phyloP scores from a whole-genome alignment of 129 eudicot genomes.

The Flaveria bidentis region DNA sequence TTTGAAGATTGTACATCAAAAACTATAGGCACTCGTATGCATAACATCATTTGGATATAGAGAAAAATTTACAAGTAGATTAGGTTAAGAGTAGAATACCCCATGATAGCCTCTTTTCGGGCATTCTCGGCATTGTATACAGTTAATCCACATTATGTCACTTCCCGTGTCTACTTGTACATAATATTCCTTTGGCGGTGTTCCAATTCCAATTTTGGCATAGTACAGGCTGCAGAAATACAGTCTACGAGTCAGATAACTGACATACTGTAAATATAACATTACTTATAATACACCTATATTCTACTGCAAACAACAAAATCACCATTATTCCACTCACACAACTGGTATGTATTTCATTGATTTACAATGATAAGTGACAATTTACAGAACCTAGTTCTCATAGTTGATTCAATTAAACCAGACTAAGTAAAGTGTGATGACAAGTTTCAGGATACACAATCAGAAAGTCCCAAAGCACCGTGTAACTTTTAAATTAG shows the following conservation, averaged over 20 bases:
- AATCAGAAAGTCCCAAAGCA: not conserved
- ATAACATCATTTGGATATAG: not conserved
- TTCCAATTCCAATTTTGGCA: constrained; percentile 80
- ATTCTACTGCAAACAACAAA: not conserved
- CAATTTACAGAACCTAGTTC: not conserved
- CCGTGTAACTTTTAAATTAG: not conserved
- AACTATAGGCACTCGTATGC: constrained; percentile 15
- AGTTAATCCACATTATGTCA: constrained; percentile 86
- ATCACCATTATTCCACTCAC: not conserved
- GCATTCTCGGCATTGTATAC: constrained; percentile 71
- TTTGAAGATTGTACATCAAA: constrained; percentile 1
- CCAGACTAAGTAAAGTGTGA: not conserved
- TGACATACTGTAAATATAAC: not conserved
- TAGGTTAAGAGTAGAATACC: constrained; percentile 41
- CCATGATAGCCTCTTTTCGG: constrained; percentile 76
- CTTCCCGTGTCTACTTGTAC: constrained; percentile 93
- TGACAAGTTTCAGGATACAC: not conserved
- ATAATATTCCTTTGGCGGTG: constrained; percentile 72
- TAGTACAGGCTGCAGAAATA: constrained; percentile 67
- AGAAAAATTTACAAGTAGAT: not conserved
- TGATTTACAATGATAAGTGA: constrained; percentile 4
- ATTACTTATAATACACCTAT: not conserved
- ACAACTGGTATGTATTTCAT: not conserved
- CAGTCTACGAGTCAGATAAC: not conserved
- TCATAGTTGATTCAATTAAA: constrained; percentile 1